A percentile compares a stretch with the other conserved stretches of the same genome.
Conservation (phyloP, 164 flowering plant species). For the Aristolochia californica region DNA sequence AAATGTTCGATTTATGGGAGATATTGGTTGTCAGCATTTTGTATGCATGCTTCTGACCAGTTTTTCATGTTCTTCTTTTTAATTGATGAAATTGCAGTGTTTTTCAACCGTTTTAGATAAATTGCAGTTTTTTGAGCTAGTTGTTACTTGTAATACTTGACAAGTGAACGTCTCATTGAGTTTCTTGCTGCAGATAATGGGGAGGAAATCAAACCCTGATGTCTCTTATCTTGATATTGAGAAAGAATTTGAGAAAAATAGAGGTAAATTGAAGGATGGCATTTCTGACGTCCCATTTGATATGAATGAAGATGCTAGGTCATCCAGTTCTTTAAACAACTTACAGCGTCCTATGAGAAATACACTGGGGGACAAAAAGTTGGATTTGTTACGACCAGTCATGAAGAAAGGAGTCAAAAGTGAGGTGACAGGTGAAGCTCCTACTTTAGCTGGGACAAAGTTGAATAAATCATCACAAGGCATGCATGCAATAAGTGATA, state of each 20-base stretch:
- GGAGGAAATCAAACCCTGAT: conserved; percentile 62
- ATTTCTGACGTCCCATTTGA: conserved; percentile 41
- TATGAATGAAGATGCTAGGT: conserved; percentile 16
- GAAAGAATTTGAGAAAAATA: conserved; percentile 45
- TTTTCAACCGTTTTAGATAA: too few relatives aligned
- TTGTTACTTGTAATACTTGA: too few relatives aligned
- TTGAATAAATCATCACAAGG: conserved; percentile 19
- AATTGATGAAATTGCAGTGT: too few relatives aligned
- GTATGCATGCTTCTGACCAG: too few relatives aligned
- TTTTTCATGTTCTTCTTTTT: too few relatives aligned
- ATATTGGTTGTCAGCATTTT: too few relatives aligned
- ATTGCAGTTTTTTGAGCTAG: too few relatives aligned
- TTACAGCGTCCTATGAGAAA: not conserved
- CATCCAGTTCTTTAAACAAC: conserved; percentile 21
- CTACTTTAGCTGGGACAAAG: conserved; percentile 17
- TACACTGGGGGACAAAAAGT: not conserved
- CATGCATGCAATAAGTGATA: conserved; percentile 17
- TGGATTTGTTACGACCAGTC: conserved; percentile 63
- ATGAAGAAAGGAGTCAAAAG: conserved; percentile 50
- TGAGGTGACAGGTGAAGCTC: conserved; percentile 15
- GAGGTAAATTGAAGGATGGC: conserved; percentile 30
- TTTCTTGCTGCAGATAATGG: conserved; percentile 47
- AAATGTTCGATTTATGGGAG: too few relatives aligned
- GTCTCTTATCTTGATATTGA: conserved; percentile 64
- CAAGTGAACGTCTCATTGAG: too few relatives aligned